Percentiles rank a stretch among this genome's conserved stretches.
These are phyloP conservation scores for Pneumocystis oryctolagi DNA, from an alignment of 1,139 yeast species.

Conservation along the genomic window DNA sequence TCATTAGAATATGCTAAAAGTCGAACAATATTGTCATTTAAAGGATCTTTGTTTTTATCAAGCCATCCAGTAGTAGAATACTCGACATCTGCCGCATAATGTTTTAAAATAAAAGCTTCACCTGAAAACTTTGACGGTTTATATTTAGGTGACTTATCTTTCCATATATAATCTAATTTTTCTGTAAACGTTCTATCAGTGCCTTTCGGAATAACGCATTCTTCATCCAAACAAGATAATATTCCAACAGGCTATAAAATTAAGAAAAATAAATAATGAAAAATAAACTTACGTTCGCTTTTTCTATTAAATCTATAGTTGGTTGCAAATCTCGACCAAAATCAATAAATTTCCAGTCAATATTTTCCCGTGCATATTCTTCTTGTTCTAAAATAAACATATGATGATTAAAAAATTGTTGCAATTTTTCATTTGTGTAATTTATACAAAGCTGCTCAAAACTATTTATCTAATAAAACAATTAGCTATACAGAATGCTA, in stretches of 20 bases:
- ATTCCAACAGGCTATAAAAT: conserved; percentile 54
- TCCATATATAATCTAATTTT: conserved; percentile 54
- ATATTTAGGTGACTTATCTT: conserved; percentile 44
- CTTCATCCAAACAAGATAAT: conserved; percentile 83
- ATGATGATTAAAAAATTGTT: conserved; percentile 94
- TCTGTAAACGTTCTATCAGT: conserved; percentile 72
- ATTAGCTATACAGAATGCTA: neutral
- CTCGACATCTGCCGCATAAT: conserved; percentile 92
- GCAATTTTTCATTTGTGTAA: conserved; percentile 88
- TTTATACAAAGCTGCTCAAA: conserved; percentile 95
- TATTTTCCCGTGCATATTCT: conserved; percentile 82
- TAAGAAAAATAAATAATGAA: neutral
- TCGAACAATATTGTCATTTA: conserved; percentile 58
- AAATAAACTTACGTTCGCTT: conserved; percentile 23
- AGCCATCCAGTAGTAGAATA: conserved; percentile 88
- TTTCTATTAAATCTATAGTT: conserved; percentile 83
- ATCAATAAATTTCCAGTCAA: conserved; percentile 92
- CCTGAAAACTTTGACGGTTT: conserved; percentile 43
- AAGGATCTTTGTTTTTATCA: conserved; percentile 86
- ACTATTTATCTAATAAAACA: conserved; percentile 40
- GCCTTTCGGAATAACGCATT: conserved; percentile 86
- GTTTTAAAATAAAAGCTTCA: conserved; percentile 56
- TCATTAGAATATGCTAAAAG: conserved; percentile 45
- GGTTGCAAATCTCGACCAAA: conserved; percentile 95
- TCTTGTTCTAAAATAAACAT: conserved; percentile 94